Base-by-base conservation (phyloP, 192 early-diverging fungal genomes). In the Podila minutissima region DNA sequence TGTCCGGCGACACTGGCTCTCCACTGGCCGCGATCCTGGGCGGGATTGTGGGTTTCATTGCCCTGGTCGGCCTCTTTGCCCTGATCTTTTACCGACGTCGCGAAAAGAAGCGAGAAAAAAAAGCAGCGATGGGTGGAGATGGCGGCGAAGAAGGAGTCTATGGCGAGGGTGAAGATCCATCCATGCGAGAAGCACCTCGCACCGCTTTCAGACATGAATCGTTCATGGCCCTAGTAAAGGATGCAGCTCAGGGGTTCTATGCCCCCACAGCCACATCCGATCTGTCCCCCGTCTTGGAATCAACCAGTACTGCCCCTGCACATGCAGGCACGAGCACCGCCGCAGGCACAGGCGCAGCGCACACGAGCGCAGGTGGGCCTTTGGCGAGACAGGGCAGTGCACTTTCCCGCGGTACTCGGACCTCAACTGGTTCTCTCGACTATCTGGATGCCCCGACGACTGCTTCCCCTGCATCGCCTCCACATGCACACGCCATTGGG, bases 171-270 rank as follows among this genome's bases (percentile, higher is more conserved):
- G 33, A 29, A 5, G 59, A 33, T 19, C 59, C 59, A 3, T 61
- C 59, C 15, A n/a, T 35, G n/a, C 62, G 9, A 50, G 35, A 65
- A 31, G 37, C 37, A 5, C 22, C 64, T 11, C 24, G 31, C 9
- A 61, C 59, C 1, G 59, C 64, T 20, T 65, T 65, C 64, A 38
- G 64, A 20, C 64, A 65, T 24, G 64, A 65, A 12, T 28, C 64
- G 24, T 65, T 65, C 48, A 65, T 65, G 64, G 64, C 64, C 37
- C 28, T 65, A 49, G 64, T 65, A 9, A 65, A 65, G 48, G 64
- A 65, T 15, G 64, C 64, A 2, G 64, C 64, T 15, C 46, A 50
- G 24, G 64, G 64, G n/a, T 65, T 65, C 46, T 65, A 65, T 65
- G 64, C 64, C 24, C 64, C 64, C 17, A 12, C 59, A 55, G 53